phyloP scores from a whole-genome alignment of 371 early-diverging fungal genomes.

The Chytridiales sp. region DNA sequence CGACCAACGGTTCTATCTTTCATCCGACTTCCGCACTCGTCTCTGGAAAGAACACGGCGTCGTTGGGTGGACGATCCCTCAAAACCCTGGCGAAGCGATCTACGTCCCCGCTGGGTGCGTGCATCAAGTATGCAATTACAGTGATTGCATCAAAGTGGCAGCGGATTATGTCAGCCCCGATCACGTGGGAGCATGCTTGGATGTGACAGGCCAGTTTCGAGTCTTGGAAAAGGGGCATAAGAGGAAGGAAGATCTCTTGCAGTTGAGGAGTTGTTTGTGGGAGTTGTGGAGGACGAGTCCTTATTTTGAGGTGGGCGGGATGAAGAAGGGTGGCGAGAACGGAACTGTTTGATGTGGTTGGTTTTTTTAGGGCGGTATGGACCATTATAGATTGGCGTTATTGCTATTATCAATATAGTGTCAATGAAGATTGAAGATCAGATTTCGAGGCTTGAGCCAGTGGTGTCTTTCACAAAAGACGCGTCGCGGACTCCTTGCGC shows the following conservation, averaged over 20 bases:
- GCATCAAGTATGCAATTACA: constrained; percentile 70
- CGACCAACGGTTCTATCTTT: constrained; percentile 61
- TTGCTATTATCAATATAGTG: too few species aligned
- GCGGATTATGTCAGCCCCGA: constrained; percentile 76
- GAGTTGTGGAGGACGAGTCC: constrained; percentile 14
- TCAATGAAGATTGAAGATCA: too few species aligned
- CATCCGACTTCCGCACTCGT: constrained; percentile 37
- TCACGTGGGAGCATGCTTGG: constrained; percentile 45
- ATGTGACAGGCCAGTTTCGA: constrained; percentile 53
- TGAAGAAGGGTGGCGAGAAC: background rate
- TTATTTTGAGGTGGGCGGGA: background rate
- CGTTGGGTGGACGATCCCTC: constrained; percentile 54
- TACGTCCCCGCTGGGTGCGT: constrained; percentile 77
- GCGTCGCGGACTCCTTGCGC: too few species aligned
- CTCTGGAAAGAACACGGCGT: constrained; percentile 48
- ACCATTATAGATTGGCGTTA: too few species aligned
- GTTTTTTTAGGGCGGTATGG: too few species aligned
- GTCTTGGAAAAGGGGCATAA: constrained; percentile 37
- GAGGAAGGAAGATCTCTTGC: constrained; percentile 43
- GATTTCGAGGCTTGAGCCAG: too few species aligned
- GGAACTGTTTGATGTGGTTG: too few species aligned
- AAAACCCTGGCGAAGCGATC: constrained; percentile 68
- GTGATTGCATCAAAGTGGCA: constrained; percentile 61
- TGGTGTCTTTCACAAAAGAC: too few species aligned
- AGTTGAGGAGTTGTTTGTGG: constrained; percentile 22